Base-by-base conservation (phyloP, 2,329 filamentous ascomycete genomes). In the Coniella lustricola region DNA sequence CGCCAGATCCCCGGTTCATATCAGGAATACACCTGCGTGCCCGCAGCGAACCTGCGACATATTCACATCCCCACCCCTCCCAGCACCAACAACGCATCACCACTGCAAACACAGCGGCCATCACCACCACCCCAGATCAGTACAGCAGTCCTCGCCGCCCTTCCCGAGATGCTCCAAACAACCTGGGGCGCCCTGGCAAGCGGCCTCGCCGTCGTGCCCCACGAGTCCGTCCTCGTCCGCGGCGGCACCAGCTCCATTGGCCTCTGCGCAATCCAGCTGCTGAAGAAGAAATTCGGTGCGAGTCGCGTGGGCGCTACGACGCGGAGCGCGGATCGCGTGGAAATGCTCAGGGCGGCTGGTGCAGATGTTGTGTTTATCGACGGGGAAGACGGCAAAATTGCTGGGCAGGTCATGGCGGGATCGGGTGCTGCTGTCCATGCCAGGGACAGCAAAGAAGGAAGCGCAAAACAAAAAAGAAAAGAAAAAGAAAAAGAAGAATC, bases 151-250 rank as follows among this genome's bases (percentile, higher is more conserved):
- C 25, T 76, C 1, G 73, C 70, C 4, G 71, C 72, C 1, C 59
- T 73, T 45, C 72, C 71, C 3, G 72, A 75, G 58, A 75, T 76
- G 72, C 50, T 76, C 50, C 71, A 75, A 59, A 75, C 72, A 3
- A 67, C 72, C 1, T 74, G 67, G 56, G 72, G 72, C 1, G 62
- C 63, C 7, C 50, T 76, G 33, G 65, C 67, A n/a, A 61, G 58
- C 39, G 57, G 62, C 3, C 55, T 76, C 40, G 57, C 62, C 37
- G 44, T 75, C 17, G 46, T 63, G 40, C 56, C 61, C 10, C 66
- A 64, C 0, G 70, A 76, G 10, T 64, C 60, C 13, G 48, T 76
- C 44, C 59, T 76, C n/a, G 62, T 76, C n/a, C 61, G 72, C 4
- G 73, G 73, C 2, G 72, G 70, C 0, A 75, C 73, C 3, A 73